Base-by-base conservation (phyloP, 352 stramenopile species). In the Pythium myriotylum region DNA sequence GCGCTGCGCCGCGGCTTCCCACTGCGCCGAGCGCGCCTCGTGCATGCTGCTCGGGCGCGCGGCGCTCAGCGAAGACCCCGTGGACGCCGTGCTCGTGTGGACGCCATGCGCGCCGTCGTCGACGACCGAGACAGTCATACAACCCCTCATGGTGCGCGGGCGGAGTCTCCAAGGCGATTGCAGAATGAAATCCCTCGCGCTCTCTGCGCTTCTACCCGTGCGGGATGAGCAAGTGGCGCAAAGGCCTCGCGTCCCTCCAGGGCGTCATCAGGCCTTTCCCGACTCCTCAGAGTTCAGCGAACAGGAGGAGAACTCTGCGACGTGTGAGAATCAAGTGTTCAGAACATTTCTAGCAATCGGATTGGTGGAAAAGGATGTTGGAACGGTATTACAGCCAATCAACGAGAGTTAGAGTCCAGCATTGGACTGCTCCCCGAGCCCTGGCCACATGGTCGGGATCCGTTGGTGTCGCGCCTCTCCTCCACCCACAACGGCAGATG, bases 301-400 rank as follows among this genome's bases (percentile, higher is more conserved):
- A 63, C 47, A 26, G 10, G 8, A 8, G 47, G 12, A 24, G 57
- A 56, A 58, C 32, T 29, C 51, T 65, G 57, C 39, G 57, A 65
- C 57, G 57, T 65, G 57, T 65, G 57, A 43, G 47, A 45, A 37
- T 42, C 53, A 60, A 52, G 53, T 45, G 53, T 60, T 60, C 53
- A 55, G 57, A 43, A 58, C 17, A 35, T 17, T 35, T 35, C 16
- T 23, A 46, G 4, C 2, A 2, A 8, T 29, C 19, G 27, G 37
- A 65, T 65, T 65, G 57, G 57, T n/a, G 51, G 10, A 42, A 54
- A 65, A 22, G 10, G 4, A 29, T 4, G 19, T 32, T 26, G 46
- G 12, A 32, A 7, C 12, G 10, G 3, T 17, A 6, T 26, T 5
- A n/a, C n/a, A 40, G 27, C 57, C 57, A 65, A 65, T 64, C 47